phyloP scores from a whole-genome alignment of 768 basidiomycete species.

The Lactarius psammicola region DNA sequence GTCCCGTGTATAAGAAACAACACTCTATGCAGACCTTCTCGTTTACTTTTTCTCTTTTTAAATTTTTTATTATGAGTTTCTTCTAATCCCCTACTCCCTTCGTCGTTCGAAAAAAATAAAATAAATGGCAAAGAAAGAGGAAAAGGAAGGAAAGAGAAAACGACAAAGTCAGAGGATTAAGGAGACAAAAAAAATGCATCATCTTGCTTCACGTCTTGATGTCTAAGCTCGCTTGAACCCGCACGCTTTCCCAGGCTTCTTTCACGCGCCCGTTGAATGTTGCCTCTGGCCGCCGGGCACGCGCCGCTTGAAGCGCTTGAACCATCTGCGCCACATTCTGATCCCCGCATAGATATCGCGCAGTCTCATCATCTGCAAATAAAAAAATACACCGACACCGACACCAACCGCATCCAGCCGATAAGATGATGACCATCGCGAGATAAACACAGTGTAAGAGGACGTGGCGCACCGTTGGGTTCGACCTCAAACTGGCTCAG shows the following conservation, averaged over 20 bases:
- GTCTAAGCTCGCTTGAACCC: conserved; percentile 6
- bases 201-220: conserved; percentile 20
- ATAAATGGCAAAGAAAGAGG: no score
- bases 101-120: conserved; percentile 2
- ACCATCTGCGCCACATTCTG: conserved; percentile 22
- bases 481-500: conserved; percentile 46
- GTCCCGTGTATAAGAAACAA: not conserved
- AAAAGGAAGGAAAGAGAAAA: no score
- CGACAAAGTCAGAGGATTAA: conserved; percentile 9
- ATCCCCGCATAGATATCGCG: conserved; percentile 43
- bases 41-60: conserved; percentile 6
- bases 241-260: conserved; percentile 26
- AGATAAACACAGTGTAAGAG: conserved; percentile 23
- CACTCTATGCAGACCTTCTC: not conserved
- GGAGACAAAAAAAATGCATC: conserved; percentile 10
- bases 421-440: conserved; percentile 33
- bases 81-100: conserved; percentile 3
- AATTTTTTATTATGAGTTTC: not conserved
- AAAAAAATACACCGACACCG: not conserved
- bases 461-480: conserved; percentile 55
- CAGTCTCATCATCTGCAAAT: conserved; percentile 58
- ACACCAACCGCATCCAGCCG: conserved; percentile 8
- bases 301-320: conserved; percentile 28
- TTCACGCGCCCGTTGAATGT: conserved; percentile 27
- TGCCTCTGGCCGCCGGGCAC: conserved; percentile 23